phyloP scores from a whole-genome alignment of 352 stramenopile genomes.

The Peronospora farinosa region DNA sequence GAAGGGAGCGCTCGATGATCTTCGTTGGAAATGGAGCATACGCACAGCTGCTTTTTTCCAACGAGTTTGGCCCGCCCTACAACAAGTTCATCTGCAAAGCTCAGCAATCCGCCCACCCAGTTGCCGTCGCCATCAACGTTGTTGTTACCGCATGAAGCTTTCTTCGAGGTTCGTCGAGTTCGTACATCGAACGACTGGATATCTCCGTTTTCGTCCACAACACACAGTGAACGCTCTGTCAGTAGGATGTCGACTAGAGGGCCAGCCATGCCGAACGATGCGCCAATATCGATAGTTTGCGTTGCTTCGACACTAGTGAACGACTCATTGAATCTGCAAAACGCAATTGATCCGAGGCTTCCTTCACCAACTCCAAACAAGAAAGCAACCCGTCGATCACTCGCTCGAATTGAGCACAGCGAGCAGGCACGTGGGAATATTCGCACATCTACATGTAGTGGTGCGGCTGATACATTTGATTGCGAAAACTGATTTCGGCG shows the following conservation, averaged over 20 bases:
- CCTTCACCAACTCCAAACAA: constrained; percentile 2
- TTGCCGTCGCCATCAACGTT: neutral
- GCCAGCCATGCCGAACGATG: constrained; percentile 6
- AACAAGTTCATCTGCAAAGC: constrained; percentile 21
- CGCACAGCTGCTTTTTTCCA: neutral
- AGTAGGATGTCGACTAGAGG: constrained; percentile 18
- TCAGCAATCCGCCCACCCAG: constrained; percentile 17
- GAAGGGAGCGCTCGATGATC: constrained; percentile 31
- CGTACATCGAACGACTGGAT: constrained; percentile 22
- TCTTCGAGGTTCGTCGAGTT: constrained; percentile 21
- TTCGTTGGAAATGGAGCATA: constrained; percentile 24
- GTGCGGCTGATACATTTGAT: neutral
- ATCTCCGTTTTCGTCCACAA: constrained; percentile 11
- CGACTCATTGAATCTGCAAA: constrained; percentile 24
- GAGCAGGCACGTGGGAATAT: constrained; percentile 13
- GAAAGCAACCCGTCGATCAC: constrained; percentile 17
- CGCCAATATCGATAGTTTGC: constrained; percentile 8
- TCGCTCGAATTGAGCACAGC: constrained; percentile 16
- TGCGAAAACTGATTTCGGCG: constrained; percentile 3
- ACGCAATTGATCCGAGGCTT: constrained; percentile 7
- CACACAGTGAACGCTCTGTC: constrained; percentile 17
- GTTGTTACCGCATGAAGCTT: neutral
- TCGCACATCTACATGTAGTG: constrained; percentile 1
- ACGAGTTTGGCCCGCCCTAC: constrained; percentile 8
- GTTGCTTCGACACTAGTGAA: constrained; percentile 16